phyloP scores from a whole-genome alignment of 1,284 basidiomycete genomes.

The Fomitopsis palustris region DNA sequence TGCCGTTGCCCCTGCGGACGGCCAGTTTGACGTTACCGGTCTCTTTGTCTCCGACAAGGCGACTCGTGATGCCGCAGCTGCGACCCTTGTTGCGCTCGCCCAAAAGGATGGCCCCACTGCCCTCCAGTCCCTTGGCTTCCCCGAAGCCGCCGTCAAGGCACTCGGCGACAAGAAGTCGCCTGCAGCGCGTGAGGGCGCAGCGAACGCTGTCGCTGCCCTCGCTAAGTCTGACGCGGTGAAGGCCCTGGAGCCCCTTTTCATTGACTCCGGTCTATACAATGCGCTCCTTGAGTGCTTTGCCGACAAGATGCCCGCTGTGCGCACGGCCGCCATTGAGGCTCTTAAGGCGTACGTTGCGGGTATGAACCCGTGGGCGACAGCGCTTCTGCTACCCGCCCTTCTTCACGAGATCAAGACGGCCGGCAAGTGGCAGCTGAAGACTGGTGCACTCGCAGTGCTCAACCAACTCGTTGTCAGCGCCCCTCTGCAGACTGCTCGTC shows the following conservation, averaged over 20 bases:
- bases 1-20: constrained; percentile 46
- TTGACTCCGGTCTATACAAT: constrained; percentile 82
- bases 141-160: constrained; percentile 80
- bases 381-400: constrained; percentile 84
- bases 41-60: constrained; percentile 76
- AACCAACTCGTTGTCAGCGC: constrained; percentile 89
- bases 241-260: constrained; percentile 88
- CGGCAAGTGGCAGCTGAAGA: constrained; percentile 99
- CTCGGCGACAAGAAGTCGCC: constrained; percentile 91
- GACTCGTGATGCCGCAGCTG: constrained; percentile 66
- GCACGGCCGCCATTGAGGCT: constrained; percentile 83
- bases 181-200: constrained; percentile 83
- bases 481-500: constrained; percentile 82
- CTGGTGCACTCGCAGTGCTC: constrained; percentile 80
- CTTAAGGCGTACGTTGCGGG: constrained; percentile 76
- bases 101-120: constrained; percentile 87
- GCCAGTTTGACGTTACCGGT: constrained; percentile 58
- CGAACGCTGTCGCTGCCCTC: constrained; percentile 67
- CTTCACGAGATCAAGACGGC: constrained; percentile 95
- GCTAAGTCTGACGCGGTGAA: constrained; percentile 78
- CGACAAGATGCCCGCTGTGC: constrained; percentile 87
- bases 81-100: constrained; percentile 67
- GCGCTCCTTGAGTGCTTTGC: constrained; percentile 89
- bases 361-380: constrained; percentile 90
- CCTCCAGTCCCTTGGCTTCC: constrained; percentile 75